Base-by-base conservation (phyloP, 768 basidiomycete genomes). In the Bullera alba region DNA sequence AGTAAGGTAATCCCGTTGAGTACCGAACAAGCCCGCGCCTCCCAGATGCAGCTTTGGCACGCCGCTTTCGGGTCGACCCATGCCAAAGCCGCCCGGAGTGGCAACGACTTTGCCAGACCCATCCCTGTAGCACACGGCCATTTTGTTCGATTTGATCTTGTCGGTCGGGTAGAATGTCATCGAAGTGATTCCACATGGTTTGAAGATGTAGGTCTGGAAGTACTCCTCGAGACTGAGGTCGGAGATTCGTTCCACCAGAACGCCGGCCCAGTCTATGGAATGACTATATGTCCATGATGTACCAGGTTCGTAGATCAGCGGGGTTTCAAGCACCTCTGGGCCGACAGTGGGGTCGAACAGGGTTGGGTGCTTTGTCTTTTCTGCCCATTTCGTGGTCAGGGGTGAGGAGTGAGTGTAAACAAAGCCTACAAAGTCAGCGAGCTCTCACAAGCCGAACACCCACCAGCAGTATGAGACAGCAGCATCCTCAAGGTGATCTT, bases 131-230 rank as follows among this genome's bases (percentile, higher is more conserved):
- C 45, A 50, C 14, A 56, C 50, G 15, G 44, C 35, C 52, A 60
- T 57, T 34, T 63, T 51, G 14, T 51, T 42, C 32, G 51, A 48
- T 21, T 46, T 46, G 43, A 68, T 50, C 10, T 54, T 46, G 5
- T 42, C 38, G 8, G 47, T 46, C 7, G 62, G 58, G 47, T 56
- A 51, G 48, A 67, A 72, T 0, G 67, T 64, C 19, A 67, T 47
- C 36, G 57, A 57, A 21, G 36, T 54, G 27, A 66, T 56, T 7
- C 60, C 70, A 43, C 65, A 57, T 2, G 72, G 73, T 39, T 44
- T 42, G 52, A 71, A 73, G 49, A 74, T 56, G 46, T 71, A 29
- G 35, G 64, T 35, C 45, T 67, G 54, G 41, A 73, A 54, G 53
- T 65, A 73, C 0, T 61, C 58, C 26, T 67, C 69, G n/a, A 73